Conservation (phyloP, 345 rosid species). For the Corchorus olitorius region DNA sequence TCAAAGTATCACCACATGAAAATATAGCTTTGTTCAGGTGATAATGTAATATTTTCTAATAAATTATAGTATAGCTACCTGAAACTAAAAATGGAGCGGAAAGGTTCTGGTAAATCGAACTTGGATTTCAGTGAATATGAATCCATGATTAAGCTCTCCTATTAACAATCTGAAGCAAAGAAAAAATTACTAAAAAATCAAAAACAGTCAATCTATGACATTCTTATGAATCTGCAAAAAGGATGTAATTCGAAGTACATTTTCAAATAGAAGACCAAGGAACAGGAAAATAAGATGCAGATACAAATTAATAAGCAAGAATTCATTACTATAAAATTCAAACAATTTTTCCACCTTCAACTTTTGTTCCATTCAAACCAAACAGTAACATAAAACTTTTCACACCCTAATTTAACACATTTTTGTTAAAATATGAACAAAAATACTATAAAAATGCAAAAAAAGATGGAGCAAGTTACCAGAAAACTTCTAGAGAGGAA, state of each 20-base stretch:
- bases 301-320: too few species aligned
- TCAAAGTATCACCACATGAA: not conserved
- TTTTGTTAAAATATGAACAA: not conserved
- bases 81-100: constrained; percentile 75
- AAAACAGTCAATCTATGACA: not conserved
- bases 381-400: too few species aligned
- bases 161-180: constrained; percentile 24
- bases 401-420: not conserved
- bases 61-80: constrained; percentile 46
- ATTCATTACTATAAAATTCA: too few species aligned
- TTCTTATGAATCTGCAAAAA: not conserved
- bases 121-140: constrained; percentile 71
- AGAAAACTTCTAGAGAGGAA: not conserved
- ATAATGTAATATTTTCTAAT: not conserved
- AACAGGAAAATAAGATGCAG: too few species aligned
- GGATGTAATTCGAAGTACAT: too few species aligned
- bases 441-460: not conserved
- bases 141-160: constrained; percentile 51
- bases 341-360: too few species aligned
- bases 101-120: constrained; percentile 65
- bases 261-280: too few species aligned
- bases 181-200: not conserved
- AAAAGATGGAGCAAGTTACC: not conserved
- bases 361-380: too few species aligned
- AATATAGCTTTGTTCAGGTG: not conserved